Conservation (phyloP, 176 grass and related monocot genomes). For the Raddia guianensis region DNA sequence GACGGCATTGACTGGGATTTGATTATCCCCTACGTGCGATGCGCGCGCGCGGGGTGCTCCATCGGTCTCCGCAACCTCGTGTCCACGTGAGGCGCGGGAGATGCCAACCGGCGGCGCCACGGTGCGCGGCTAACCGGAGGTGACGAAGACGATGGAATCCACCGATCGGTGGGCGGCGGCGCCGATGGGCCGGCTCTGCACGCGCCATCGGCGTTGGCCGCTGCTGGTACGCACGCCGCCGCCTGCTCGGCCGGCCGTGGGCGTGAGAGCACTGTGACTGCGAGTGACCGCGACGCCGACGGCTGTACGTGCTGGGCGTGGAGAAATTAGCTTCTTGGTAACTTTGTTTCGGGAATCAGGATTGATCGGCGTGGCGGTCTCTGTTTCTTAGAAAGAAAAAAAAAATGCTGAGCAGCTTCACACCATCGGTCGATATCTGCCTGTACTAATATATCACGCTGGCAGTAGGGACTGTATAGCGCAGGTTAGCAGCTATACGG, state of each 20-base stretch:
- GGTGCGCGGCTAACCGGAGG: not conserved
- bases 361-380: not conserved
- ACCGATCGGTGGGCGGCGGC: not conserved
- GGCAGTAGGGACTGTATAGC: no score
- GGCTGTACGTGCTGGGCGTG: not conserved
- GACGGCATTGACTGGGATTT: constrained; percentile 43
- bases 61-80: not conserved
- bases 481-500: not conserved
- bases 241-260: no score
- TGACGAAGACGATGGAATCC: not conserved
- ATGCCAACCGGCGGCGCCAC: constrained; percentile 26
- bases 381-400: not conserved
- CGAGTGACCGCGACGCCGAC: not conserved
- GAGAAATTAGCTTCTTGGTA: no score
- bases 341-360: no score
- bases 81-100: constrained; percentile 13
- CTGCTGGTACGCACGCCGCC: not conserved
- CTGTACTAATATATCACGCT: not conserved
- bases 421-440: not conserved
- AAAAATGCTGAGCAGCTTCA: not conserved
- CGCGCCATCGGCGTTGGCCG: not conserved
- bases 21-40: not conserved
- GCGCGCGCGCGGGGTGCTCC: not conserved
- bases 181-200: not conserved
- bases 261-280: not conserved